Evolutionary conservation across 208 protist species (phyloP).

Genomic region (Acanthamoeba triangularis): DNA sequence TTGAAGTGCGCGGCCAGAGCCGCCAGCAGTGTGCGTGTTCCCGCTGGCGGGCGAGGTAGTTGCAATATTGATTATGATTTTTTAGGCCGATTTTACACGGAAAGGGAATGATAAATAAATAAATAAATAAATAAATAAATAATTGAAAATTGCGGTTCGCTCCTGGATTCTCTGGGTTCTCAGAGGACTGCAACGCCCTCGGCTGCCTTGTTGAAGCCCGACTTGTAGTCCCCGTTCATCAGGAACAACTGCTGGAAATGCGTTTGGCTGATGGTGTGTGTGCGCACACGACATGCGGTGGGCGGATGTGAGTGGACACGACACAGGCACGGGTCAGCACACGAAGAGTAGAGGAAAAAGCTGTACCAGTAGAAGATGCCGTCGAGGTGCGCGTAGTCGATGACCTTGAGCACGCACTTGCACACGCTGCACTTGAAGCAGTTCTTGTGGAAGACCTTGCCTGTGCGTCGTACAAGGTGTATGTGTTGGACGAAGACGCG

Average conservation of each 20-base stretch:
- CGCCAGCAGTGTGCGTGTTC: too few relatives aligned
- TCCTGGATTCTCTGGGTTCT: too few relatives aligned
- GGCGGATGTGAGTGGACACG: not conserved
- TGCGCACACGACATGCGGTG: not conserved
- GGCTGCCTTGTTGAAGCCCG: slow-evolving; percentile 70
- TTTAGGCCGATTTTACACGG: too few relatives aligned
- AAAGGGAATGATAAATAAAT: too few relatives aligned
- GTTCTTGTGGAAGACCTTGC: slow-evolving; percentile 75
- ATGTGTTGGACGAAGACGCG: not conserved
- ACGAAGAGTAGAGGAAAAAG: too few relatives aligned
- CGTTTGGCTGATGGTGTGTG: slow-evolving; percentile 44
- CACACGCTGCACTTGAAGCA: slow-evolving; percentile 77
- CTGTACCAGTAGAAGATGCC: slow-evolving; percentile 76
- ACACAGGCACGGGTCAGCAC: not conserved
- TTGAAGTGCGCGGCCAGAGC: too few relatives aligned
- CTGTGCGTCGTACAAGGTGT: not conserved
- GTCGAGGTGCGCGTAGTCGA: slow-evolving; percentile 77
- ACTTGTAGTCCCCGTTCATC: slow-evolving; percentile 77
- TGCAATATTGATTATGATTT: too few relatives aligned
- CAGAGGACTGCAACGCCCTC: not conserved
- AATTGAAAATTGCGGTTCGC: too few relatives aligned
- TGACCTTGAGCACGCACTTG: slow-evolving; percentile 75
- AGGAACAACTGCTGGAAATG: slow-evolving; percentile 76
- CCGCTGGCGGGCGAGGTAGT: too few relatives aligned
- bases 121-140: too few relatives aligned